Conservation (phyloP, 23 red algal species). For the Agarophyton chilense region DNA sequence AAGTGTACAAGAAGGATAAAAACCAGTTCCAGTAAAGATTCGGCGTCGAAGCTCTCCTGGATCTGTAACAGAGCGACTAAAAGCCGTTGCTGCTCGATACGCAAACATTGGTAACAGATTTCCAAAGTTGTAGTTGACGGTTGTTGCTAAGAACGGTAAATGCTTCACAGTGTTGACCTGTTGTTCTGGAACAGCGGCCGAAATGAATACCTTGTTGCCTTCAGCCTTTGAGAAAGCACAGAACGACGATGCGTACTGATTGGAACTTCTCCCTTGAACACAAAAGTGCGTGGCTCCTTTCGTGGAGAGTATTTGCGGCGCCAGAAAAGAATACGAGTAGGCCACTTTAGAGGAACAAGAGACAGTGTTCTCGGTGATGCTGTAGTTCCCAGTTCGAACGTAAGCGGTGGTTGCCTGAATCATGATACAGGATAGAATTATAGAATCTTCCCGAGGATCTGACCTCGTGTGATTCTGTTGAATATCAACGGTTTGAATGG, state of each 20-base stretch:
- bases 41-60: conserved; percentile 6
- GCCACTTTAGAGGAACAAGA: conserved; percentile 4
- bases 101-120: conserved; percentile 9
- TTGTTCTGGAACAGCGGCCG: neutral
- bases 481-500: conserved; percentile 1
- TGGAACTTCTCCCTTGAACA: neutral
- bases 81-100: neutral
- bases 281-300: neutral
- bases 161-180: neutral
- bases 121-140: conserved; percentile 19
- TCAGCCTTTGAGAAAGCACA: neutral
- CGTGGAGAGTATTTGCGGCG: neutral
- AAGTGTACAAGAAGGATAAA: neutral
- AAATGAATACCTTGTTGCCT: neutral
- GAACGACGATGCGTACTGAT: neutral
- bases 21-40: neutral
- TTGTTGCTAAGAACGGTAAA: neutral
- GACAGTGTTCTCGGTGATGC: conserved; percentile 7
- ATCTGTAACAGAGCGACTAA: conserved; percentile 3
- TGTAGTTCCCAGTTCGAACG: conserved; percentile 16
- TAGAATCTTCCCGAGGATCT: conserved; percentile 15
- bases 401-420: conserved; percentile 11
- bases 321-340: conserved; percentile 1
- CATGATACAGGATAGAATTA: neutral
- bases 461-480: neutral